phyloP scores from a whole-genome alignment of 139 green algal genomes.

The Volvox africanus region DNA sequence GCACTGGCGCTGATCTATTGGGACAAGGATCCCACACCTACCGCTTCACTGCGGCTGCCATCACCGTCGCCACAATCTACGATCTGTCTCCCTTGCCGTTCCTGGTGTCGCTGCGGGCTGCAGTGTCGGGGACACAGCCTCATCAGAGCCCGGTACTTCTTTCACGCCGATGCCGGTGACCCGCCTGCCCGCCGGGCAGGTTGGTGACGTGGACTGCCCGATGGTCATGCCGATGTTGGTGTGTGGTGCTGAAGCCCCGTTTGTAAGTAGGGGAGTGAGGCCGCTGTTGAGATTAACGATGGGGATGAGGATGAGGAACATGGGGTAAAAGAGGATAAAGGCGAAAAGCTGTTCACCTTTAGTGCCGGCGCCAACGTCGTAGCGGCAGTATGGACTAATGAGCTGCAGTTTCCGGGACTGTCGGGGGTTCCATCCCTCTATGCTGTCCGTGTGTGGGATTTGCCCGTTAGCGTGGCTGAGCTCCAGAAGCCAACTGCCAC shows the following conservation, averaged over 20 bases:
- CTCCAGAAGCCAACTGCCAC: not conserved
- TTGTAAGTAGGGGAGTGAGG: not conserved
- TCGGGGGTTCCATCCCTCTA: not conserved
- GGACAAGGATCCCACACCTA: not conserved
- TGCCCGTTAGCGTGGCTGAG: constrained; percentile 57
- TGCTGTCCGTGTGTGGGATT: constrained; percentile 62
- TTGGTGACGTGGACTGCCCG: not conserved
- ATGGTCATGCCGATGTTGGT: not conserved
- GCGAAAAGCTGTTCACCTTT: not conserved
- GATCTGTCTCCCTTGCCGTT: too few species aligned
- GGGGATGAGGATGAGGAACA: not conserved
- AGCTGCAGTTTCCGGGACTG: not conserved
- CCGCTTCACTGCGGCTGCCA: not conserved
- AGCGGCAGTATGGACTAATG: not conserved
- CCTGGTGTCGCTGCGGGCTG: not conserved
- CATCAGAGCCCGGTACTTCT: not conserved
- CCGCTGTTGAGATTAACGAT: not conserved
- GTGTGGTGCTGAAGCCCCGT: not conserved
- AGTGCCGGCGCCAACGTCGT: not conserved
- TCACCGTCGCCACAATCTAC: not conserved
- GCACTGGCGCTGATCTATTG: constrained; percentile 15
- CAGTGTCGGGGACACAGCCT: not conserved
- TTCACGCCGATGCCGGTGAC: not conserved
- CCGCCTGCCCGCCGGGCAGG: not conserved
- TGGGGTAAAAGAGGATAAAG: not conserved